Evolutionary conservation across 2,329 filamentous ascomycete species (phyloP).

Genomic region (Botrytis deweyae): DNA sequence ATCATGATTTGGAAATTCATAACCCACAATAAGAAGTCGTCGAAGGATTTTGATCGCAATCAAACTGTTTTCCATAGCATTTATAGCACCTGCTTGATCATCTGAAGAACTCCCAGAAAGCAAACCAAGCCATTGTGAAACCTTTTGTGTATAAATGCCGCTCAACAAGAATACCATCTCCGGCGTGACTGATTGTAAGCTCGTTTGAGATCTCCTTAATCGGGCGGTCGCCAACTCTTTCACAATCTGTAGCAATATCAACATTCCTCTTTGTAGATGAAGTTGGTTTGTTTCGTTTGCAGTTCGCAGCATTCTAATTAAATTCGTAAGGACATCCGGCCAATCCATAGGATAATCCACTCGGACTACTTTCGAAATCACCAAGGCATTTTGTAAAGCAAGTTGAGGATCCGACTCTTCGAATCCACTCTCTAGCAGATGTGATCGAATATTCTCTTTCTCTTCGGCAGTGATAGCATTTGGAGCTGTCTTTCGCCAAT

Average conservation of each 20-base stretch:
- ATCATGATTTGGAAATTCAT: slow-evolving; percentile 79
- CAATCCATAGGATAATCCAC: slow-evolving; percentile 89
- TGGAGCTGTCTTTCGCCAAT: slow-evolving; percentile 69
- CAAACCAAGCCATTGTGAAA: slow-evolving; percentile 65
- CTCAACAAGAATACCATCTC: slow-evolving; percentile 81
- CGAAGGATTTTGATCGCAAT: slow-evolving; percentile 77
- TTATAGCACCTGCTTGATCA: slow-evolving; percentile 57
- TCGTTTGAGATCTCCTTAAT: slow-evolving; percentile 70
- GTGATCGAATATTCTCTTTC: slow-evolving; percentile 72
- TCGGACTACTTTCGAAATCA: slow-evolving; percentile 82
- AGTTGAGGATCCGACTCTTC: slow-evolving; percentile 73
- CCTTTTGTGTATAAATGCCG: slow-evolving; percentile 74
- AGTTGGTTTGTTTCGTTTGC: slow-evolving; percentile 58
- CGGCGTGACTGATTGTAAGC: slow-evolving; percentile 74
- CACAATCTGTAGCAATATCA: slow-evolving; percentile 79
- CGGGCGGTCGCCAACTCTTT: slow-evolving; percentile 87
- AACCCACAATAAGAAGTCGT: slow-evolving; percentile 76
- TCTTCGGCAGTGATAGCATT: slow-evolving; percentile 73
- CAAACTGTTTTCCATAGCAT: slow-evolving; percentile 74
- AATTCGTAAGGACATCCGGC: slow-evolving; percentile 60
- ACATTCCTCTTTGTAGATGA: slow-evolving; percentile 69
- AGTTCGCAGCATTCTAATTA: slow-evolving; percentile 64
- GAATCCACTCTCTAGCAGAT: slow-evolving; percentile 73
- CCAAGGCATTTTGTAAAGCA: slow-evolving; percentile 83
- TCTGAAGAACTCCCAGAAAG: slow-evolving; percentile 54